Conservation (phyloP, 441 rosid species). For the Gossypium gossypioides region DNA sequence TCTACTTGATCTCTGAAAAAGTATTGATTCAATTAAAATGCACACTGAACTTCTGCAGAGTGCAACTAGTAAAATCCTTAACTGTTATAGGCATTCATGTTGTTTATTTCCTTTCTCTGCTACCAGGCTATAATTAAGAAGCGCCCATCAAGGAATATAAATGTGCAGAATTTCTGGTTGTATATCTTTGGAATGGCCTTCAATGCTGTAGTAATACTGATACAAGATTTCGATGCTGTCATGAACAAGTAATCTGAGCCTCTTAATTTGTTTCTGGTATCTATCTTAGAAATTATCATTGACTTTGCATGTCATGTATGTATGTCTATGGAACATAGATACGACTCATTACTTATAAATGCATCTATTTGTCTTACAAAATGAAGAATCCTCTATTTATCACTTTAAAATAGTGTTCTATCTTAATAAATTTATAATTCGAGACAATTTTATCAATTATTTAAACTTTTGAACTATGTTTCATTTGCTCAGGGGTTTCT, state of each 20-base stretch:
- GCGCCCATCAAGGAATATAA: conserved; percentile 84
- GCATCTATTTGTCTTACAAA: background rate
- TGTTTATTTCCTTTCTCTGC: conserved; percentile 13
- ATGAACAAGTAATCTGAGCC: conserved; percentile 51
- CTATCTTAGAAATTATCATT: background rate
- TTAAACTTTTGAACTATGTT: conserved; percentile 6
- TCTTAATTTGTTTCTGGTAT: conserved; percentile 6
- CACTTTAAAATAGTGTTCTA: background rate
- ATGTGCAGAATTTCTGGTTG: conserved; percentile 91
- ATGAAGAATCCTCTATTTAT: background rate
- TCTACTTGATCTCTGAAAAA: background rate
- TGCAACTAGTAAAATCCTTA: background rate
- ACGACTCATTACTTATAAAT: background rate
- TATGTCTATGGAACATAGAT: background rate
- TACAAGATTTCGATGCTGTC: conserved; percentile 88
- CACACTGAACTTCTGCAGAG: background rate
- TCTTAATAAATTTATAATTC: background rate
- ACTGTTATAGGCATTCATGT: background rate
- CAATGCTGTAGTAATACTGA: conserved; percentile 77
- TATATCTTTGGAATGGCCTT: conserved; percentile 89
- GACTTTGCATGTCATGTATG: background rate
- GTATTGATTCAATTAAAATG: background rate
- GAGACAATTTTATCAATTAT: background rate
- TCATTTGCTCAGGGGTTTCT: conserved; percentile 65
- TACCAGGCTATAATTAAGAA: conserved; percentile 87